Base-by-base conservation (phyloP, 2,329 filamentous ascomycete species). In the Tolypocladium tropicale region DNA sequence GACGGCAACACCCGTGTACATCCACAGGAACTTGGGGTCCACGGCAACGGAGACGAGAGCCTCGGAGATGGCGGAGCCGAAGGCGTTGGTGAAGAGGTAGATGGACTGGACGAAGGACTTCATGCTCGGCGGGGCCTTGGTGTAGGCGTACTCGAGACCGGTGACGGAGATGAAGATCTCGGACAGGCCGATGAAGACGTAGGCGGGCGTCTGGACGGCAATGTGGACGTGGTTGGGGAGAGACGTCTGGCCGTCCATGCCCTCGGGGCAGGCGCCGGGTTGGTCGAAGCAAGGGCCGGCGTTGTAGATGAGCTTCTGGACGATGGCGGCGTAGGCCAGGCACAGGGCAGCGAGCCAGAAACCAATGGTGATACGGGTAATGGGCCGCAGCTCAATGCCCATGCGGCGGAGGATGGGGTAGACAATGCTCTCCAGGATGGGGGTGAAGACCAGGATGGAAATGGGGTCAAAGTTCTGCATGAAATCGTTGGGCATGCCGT, bases 121-220 rank as follows among this genome's bases (percentile, higher is more conserved):
- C 84, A 89, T 88, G 66, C 77, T 82, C 46, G 79, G 78, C 2
- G 86, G 86, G 0, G 86, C 86, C 70, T 89, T 88, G 64, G 84
- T 88, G 70, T 84, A 89, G 21, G 85, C 86, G 61, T 89, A 89
- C 67, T 90, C 86, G 12, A 88, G 78, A 58, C 82, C 82, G 1
- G 85, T 87, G 58, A 89, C 83, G 12, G 81, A 85, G 51, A 81
- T 81, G 63, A 85, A 81, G 56, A 85, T 83, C 66, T 86, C 82
- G 0, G 80, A 75, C 16, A 82, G 68, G 23, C 78, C 81, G 32
- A 83, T 80, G 51, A 84, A 74, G 52, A 85, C 67, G 23, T 82
- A 80, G 33, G 79, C 83, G 14, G 83, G 74, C 0, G 72, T 67
- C 62, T 76, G 75, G 39, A 85, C 68, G 65, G 78, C 79, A 41